Base-by-base conservation (phyloP, 2,329 filamentous ascomycete species). In the Penicillium digitatum region DNA sequence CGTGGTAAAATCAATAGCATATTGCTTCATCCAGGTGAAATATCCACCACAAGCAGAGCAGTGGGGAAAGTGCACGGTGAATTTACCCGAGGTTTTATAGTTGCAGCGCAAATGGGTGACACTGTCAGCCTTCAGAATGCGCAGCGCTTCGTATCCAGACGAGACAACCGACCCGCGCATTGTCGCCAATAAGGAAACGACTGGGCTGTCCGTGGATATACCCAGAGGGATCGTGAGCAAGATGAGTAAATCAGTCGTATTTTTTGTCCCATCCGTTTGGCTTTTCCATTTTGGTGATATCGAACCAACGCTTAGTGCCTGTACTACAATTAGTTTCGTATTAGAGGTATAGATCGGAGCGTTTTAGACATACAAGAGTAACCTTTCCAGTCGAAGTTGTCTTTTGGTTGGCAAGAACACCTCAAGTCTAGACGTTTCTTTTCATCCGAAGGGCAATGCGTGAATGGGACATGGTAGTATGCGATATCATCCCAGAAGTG, bases 401-500 rank as follows among this genome's bases (percentile, higher is more conserved):
- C 89, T 69, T 87, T 87, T 8, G 94, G 93, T 70, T 99, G 91
- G 78, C 94, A 99, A 75, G 92, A 88, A 75, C 94, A 99, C 72
- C 89, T 92, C 63, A 93, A 84, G 63, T 96, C 87, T 52, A 92
- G 74, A 62, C 92, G 85, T 51, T 83, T 85, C 76, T 96, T 82
- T 76, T 97, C 90, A 52, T 88, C 89, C 0, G 91, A 96, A 2
- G 94, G 94, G 75, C 94, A 99, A 76, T 99, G 94, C 5, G 92
- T 97, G 73, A 99, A 99, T 22, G 94, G 94, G 24, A 96, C 89
- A 72, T 99, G 94, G 76, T 91, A 96, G 77, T 99, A 99, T 56
- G 90, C 93, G 67, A 99, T 99, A 69, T 99, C 93, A 75, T 99
- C 90, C 81, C 97, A 99, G 80, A 99, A 99, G 74, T 99, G 94